These are phyloP conservation scores for Adansonia grandidieri DNA, from an alignment of 441 rosid species.

Conservation along the genomic window DNA sequence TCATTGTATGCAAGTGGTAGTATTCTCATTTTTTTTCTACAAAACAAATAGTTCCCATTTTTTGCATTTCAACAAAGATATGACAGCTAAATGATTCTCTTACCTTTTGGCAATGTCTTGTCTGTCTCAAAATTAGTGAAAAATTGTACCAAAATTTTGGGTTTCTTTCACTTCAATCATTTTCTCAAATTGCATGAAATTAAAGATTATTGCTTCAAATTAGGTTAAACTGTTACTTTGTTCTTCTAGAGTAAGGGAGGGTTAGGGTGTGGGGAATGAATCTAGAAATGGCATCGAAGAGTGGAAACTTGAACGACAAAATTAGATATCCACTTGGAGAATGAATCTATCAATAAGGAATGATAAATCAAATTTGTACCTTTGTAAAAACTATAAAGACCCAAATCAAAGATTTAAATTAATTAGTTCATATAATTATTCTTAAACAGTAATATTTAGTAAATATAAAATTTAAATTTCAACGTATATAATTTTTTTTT, in stretches of 20 bases:
- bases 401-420: too few relatives aligned
- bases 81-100: constrained; percentile 13
- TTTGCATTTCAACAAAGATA: constrained; percentile 1
- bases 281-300: not conserved
- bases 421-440: too few relatives aligned
- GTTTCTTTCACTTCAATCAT: constrained; percentile 23
- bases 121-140: not conserved
- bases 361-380: not conserved
- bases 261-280: not conserved
- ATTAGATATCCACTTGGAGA: constrained; percentile 13
- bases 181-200: constrained; percentile 14
- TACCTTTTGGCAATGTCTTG: not conserved
- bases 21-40: not conserved
- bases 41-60: not conserved
- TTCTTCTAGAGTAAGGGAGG: not conserved
- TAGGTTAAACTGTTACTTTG: not conserved
- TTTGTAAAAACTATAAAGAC: too few relatives aligned
- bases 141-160: not conserved
- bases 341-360: not conserved
- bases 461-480: too few relatives aligned
- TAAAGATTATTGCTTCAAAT: not conserved
- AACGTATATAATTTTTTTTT: too few relatives aligned
- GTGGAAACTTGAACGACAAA: not conserved
- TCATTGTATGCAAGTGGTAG: not conserved
- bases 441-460: too few relatives aligned